A percentile compares a stretch with the other conserved stretches of the same genome.
Evolutionary conservation across 2,329 filamentous ascomycete genomes (phyloP).

Genomic region (Ceratocystis ficicola): DNA sequence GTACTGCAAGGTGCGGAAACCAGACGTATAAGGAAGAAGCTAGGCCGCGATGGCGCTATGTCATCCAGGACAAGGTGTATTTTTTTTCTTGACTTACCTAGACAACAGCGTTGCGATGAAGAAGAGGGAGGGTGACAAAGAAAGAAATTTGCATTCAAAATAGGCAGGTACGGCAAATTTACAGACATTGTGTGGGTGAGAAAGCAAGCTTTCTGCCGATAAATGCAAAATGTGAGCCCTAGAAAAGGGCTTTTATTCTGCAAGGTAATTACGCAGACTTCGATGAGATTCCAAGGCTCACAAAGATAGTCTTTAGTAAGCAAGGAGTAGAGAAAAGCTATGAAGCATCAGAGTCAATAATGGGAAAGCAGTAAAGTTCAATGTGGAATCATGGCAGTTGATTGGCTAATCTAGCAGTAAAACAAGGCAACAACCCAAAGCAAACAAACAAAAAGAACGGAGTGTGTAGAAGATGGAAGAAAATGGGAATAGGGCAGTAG

Average conservation of each 20-base stretch:
- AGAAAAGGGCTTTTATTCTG: background rate
- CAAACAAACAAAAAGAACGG: background rate
- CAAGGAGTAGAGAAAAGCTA: background rate
- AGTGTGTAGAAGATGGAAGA: background rate
- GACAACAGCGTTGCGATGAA: background rate
- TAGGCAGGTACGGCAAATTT: background rate
- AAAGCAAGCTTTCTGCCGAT: background rate
- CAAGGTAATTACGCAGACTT: background rate
- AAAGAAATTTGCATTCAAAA: background rate
- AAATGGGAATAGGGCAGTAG: background rate
- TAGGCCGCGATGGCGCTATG: background rate
- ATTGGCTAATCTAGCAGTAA: constrained; percentile 3
- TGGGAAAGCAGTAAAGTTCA: background rate
- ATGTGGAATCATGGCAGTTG: background rate
- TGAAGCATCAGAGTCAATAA: background rate
- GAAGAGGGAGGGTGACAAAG: background rate
- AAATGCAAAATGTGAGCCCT: background rate
- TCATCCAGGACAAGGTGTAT: background rate
- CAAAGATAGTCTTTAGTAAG: background rate
- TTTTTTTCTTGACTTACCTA: background rate
- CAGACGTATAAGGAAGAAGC: background rate
- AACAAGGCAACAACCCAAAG: background rate
- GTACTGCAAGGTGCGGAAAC: too few relatives aligned
- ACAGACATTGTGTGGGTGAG: background rate
- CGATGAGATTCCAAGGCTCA: background rate